Conservation (phyloP, 202 grass and related monocot genomes). For the Hordeum pubiflorum region DNA sequence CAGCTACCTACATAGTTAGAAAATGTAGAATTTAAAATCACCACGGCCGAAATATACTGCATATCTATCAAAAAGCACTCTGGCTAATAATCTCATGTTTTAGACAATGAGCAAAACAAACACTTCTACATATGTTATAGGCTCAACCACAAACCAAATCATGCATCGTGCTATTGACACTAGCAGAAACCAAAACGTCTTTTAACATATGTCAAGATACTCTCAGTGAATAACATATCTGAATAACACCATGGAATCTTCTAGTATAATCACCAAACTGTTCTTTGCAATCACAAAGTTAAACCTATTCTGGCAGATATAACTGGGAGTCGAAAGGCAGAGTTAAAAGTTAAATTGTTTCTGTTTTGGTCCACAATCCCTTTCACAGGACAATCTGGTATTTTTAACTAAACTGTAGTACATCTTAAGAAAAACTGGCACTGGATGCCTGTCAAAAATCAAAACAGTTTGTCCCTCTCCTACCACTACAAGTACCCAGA, state of each 20-base stretch:
- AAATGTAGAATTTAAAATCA: conserved; percentile 27
- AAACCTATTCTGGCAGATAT: conserved; percentile 10
- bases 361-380: neutral
- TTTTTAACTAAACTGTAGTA: conserved; percentile 2
- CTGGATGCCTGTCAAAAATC: neutral
- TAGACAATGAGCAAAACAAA: conserved; percentile 1
- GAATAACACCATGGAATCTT: neutral
- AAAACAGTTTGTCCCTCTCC: neutral
- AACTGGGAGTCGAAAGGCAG: neutral
- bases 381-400: neutral
- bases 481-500: neutral
- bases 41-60: neutral
- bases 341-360: neutral
- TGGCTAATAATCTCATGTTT: neutral
- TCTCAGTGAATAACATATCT: neutral
- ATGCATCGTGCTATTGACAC: neutral
- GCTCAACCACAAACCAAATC: neutral
- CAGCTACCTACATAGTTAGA: conserved; percentile 35
- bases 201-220: conserved; percentile 3
- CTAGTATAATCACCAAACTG: neutral
- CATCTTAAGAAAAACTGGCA: neutral
- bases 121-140: neutral
- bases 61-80: neutral
- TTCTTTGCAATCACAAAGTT: neutral
- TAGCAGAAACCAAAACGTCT: neutral